Conservation (phyloP, 768 basidiomycete species). For the Suillus cothurnatus region DNA sequence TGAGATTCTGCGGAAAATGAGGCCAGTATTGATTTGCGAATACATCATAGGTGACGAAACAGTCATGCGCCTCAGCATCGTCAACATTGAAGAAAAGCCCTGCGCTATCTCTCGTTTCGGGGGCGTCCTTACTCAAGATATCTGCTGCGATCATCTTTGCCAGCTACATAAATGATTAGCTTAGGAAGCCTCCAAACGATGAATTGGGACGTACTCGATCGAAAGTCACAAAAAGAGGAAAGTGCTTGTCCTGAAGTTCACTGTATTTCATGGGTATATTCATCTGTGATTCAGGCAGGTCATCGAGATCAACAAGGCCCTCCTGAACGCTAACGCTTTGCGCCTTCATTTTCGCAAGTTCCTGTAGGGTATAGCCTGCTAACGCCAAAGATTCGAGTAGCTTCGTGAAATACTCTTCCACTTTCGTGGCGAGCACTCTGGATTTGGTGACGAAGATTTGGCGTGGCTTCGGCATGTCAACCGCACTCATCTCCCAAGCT, state of each 20-base stretch:
- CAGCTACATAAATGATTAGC: constrained; percentile 16
- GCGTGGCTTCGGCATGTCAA: constrained; percentile 48
- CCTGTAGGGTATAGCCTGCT: constrained; percentile 37
- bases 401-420: constrained; percentile 65
- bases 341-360: constrained; percentile 36
- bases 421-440: constrained; percentile 62
- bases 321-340: constrained; percentile 22
- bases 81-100: constrained; percentile 18
- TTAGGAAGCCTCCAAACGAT: background rate
- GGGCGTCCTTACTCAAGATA: constrained; percentile 14
- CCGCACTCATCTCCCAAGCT: constrained; percentile 44
- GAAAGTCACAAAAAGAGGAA: constrained; percentile 71
- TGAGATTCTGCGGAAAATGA: constrained; percentile 52
- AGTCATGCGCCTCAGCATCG: constrained; percentile 22
- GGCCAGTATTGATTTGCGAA: constrained; percentile 62
- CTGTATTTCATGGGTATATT: constrained; percentile 52
- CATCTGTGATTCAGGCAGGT: constrained; percentile 36
- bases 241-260: constrained; percentile 57
- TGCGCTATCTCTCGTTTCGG: constrained; percentile 8
- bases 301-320: constrained; percentile 35
- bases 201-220: constrained; percentile 47
- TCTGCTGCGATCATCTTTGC: constrained; percentile 30
- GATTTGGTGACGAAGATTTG: constrained; percentile 79
- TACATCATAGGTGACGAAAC: constrained; percentile 44
- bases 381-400: constrained; percentile 47